These are phyloP conservation scores for Teratosphaeria destructans DNA, from an alignment of 2,329 filamentous ascomycete genomes.

Conservation along the genomic window DNA sequence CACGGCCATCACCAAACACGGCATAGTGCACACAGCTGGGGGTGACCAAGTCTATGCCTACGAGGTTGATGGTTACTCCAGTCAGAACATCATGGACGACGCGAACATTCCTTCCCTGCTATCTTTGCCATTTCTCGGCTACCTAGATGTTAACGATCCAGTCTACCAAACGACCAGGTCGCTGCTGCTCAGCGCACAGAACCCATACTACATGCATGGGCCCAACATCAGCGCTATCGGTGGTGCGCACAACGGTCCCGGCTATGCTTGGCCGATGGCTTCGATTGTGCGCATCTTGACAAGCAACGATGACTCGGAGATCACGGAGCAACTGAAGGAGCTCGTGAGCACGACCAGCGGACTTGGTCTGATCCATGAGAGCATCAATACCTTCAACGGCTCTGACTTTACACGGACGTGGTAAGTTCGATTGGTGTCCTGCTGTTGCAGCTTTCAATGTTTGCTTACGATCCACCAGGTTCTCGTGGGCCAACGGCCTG, in stretches of 20 bases:
- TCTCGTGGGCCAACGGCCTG: slow-evolving; percentile 42
- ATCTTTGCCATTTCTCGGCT: slow-evolving; percentile 54
- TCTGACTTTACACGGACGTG: slow-evolving; percentile 40
- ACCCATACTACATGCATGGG: slow-evolving; percentile 42
- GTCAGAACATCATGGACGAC: slow-evolving; percentile 45
- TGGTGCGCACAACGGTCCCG: slow-evolving; percentile 38
- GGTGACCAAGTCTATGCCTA: slow-evolving; percentile 37
- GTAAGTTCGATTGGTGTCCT: slow-evolving; percentile 15
- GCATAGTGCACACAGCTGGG: slow-evolving; percentile 28
- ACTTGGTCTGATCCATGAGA: slow-evolving; percentile 42
- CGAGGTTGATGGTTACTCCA: slow-evolving; percentile 37
- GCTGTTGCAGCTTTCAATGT: not conserved
- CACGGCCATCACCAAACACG: slow-evolving; percentile 35
- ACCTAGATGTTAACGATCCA: slow-evolving; percentile 30
- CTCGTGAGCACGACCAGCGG: slow-evolving; percentile 39
- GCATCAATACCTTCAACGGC: slow-evolving; percentile 38
- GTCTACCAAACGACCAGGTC: slow-evolving; percentile 38
- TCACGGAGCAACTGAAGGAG: slow-evolving; percentile 32
- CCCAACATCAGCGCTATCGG: slow-evolving; percentile 39
- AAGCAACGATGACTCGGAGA: slow-evolving; percentile 38
- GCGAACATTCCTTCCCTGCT: slow-evolving; percentile 60
- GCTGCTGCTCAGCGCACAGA: slow-evolving; percentile 33
- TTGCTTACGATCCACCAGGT: slow-evolving; percentile 21
- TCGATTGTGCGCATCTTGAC: slow-evolving; percentile 42
- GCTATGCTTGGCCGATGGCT: slow-evolving; percentile 42